These are phyloP conservation scores for Vanderwaltozyma polyspora DNA, from an alignment of 805 yeast genomes.

Conservation along the genomic window DNA sequence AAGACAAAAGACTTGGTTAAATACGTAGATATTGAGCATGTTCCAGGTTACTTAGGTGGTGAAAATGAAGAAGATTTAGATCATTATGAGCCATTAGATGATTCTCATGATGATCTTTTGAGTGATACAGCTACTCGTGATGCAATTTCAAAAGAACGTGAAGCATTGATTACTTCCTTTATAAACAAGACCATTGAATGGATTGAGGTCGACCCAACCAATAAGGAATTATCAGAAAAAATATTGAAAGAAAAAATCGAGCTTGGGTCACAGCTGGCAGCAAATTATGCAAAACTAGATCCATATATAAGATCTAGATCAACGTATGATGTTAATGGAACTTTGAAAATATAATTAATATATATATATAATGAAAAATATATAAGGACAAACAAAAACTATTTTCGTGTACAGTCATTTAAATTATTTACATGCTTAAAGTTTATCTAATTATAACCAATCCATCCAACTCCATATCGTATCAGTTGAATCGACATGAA, in stretches of 20 bases:
- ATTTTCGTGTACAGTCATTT: too few relatives aligned
- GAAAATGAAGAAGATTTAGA: constrained; percentile 41
- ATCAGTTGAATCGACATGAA: too few relatives aligned
- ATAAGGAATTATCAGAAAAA: constrained; percentile 36
- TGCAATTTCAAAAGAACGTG: constrained; percentile 40
- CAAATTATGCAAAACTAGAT: constrained; percentile 60
- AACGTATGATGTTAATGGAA: constrained; percentile 68
- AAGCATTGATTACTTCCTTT: constrained; percentile 40
- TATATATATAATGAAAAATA: too few relatives aligned
- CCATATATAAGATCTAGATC: constrained; percentile 75
- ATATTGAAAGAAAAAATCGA: constrained; percentile 44
- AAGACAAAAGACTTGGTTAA: constrained; percentile 52
- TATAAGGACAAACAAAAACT: background rate
- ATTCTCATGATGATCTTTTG: constrained; percentile 42
- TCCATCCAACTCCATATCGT: too few relatives aligned
- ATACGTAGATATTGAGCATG: constrained; percentile 44
- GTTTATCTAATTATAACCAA: too few relatives aligned
- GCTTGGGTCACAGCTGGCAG: constrained; percentile 41
- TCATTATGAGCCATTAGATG: constrained; percentile 50
- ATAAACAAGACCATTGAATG: constrained; percentile 62
- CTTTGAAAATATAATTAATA: constrained; percentile 24
- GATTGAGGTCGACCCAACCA: constrained; percentile 40
- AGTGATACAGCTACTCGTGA: constrained; percentile 37
- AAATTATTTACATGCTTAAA: background rate
- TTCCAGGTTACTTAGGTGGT: constrained; percentile 74